Conservation (phyloP, 2,329 filamentous ascomycete species). For the Calonectria ilicicola region DNA sequence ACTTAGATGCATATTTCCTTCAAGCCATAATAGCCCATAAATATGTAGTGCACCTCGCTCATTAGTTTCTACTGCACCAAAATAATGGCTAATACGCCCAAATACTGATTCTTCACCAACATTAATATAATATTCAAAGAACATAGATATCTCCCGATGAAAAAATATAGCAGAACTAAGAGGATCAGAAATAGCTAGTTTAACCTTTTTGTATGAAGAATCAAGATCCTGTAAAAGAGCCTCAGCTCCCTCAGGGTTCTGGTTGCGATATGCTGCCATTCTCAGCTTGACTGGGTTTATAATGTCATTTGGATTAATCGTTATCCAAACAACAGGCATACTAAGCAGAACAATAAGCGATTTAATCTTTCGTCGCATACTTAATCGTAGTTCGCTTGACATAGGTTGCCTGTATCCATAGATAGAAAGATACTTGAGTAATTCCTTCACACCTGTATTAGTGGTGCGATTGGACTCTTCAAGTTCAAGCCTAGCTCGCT, state of each 20-base stretch:
- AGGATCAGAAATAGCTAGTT: no score
- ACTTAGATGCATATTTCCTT: not conserved
- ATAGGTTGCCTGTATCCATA: constrained; percentile 2
- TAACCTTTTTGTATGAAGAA: no score
- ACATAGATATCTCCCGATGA: no score
- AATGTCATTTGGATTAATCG: no score
- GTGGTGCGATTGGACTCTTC: no score
- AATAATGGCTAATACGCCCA: constrained; percentile 1
- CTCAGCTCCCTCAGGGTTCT: no score
- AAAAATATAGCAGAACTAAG: no score
- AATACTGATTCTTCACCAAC: constrained; percentile 8
- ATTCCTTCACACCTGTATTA: not conserved
- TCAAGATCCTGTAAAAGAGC: no score
- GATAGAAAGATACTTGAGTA: not conserved
- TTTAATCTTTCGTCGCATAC: not conserved
- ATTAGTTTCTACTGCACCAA: no score
- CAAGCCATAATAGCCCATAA: not conserved
- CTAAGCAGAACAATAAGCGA: not conserved
- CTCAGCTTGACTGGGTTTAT: no score
- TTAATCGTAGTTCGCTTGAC: not conserved
- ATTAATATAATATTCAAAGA: constrained; percentile 15
- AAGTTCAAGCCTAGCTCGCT: not conserved
- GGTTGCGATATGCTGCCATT: no score
- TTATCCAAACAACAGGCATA: constrained; percentile 3
- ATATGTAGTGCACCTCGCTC: not conserved